phyloP scores from a whole-genome alignment of 805 yeast genomes.

The Metschnikowia similis region DNA sequence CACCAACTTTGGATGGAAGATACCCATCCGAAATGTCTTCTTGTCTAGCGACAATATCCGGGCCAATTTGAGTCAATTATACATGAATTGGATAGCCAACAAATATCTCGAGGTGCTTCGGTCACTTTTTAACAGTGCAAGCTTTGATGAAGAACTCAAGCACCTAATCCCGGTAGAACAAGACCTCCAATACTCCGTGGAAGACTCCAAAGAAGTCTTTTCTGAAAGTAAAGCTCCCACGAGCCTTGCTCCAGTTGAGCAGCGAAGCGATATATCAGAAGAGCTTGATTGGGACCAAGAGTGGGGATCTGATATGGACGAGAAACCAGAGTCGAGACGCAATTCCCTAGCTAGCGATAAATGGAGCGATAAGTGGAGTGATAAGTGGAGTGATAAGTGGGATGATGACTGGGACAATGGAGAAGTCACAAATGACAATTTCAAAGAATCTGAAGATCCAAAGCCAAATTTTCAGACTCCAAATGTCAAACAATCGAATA shows the following conservation, averaged over 20 bases:
- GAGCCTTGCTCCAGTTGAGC: not conserved
- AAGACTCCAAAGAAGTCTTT: not conserved
- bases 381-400: constrained; percentile 11
- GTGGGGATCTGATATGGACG: constrained; percentile 18
- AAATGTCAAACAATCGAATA: not conserved
- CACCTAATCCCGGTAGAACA: constrained; percentile 7
- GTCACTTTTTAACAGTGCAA: constrained; percentile 12
- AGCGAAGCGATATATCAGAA: constrained; percentile 3
- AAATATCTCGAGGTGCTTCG: constrained; percentile 30
- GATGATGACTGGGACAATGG: constrained; percentile 16
- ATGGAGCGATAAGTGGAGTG: constrained; percentile 11
- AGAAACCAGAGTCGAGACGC: constrained; percentile 2
- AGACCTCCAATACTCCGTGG: constrained; percentile 15
- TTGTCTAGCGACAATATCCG: constrained; percentile 16
- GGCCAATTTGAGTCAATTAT: constrained; percentile 24
- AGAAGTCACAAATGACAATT: constrained; percentile 1
- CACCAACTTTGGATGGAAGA: constrained; percentile 22
- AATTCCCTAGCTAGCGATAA: constrained; percentile 8
- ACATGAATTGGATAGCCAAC: constrained; percentile 30
- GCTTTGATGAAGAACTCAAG: constrained; percentile 8
- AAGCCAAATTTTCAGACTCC: not conserved
- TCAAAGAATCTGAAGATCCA: not conserved
- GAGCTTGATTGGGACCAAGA: constrained; percentile 15
- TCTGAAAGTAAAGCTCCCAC: not conserved
- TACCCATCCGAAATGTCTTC: constrained; percentile 19